Conservation (phyloP, 75 land plant species). For the Selaginella moellendorffii region DNA sequence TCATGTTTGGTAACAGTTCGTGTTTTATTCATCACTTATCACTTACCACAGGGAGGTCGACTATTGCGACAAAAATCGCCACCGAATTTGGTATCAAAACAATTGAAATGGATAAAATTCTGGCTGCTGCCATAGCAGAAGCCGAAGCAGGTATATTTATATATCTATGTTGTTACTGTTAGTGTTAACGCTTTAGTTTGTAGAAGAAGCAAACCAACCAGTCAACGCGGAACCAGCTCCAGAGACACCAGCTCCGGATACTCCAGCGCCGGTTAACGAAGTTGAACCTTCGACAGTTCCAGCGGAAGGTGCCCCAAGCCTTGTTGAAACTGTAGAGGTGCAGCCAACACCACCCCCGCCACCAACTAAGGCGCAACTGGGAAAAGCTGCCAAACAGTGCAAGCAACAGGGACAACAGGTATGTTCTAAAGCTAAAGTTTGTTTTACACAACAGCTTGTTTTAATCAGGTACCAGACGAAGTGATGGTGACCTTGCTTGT, state of each 20-base stretch:
- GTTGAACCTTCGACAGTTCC: no score
- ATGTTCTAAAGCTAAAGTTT: not conserved
- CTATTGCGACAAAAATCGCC: constrained; percentile 13
- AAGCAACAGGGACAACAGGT: constrained; percentile 1
- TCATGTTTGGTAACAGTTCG: not conserved
- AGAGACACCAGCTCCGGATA: no score
- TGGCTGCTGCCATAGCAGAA: constrained; percentile 18
- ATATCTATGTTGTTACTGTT: not conserved
- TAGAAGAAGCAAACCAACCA: not conserved
- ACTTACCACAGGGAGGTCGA: constrained; percentile 18
- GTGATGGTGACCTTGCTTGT: constrained; percentile 20
- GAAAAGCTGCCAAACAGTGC: not conserved
- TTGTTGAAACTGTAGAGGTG: no score
- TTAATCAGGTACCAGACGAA: constrained; percentile 22
- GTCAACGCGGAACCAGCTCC: no score
- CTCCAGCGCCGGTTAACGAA: no score
- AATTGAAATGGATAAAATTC: constrained; percentile 15
- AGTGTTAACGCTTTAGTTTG: not conserved
- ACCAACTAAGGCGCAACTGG: not conserved
- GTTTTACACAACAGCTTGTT: not conserved
- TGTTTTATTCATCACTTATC: not conserved
- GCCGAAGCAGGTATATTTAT: constrained; percentile 1
- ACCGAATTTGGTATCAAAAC: constrained; percentile 17
- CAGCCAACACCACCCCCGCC: no score
- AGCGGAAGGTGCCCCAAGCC: no score